Base-by-base conservation (phyloP, 2,329 filamentous ascomycete species). In the Aspergillus persii region DNA sequence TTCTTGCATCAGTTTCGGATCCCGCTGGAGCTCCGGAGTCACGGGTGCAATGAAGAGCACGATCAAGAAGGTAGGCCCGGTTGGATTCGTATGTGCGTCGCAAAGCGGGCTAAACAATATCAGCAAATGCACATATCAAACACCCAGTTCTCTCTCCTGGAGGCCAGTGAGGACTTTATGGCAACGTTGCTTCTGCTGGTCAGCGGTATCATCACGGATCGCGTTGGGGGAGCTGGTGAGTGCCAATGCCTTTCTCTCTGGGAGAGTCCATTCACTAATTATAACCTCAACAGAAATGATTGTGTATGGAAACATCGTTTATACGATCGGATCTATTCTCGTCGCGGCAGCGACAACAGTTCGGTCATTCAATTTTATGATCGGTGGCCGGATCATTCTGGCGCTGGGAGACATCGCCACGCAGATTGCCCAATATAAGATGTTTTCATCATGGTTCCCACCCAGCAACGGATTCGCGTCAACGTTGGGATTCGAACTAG, bases 391-490 rank as follows among this genome's bases (percentile, higher is more conserved):
- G 39, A 74, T 88, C 1, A 71, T 88, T 11, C 77, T 83, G 30
- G 80, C 84, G 0, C 71, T 88, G 0, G 85, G 85, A n/a, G 85
- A 87, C 61, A 85, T 87, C 23, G 83, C 85, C 0, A 88, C 86
- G 0, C 85, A 88, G 63, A 79, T 87, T 31, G 86, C 86, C 0
- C 84, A 87, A 67, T 88, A 87, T 69, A 86, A 87, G 61, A 81
- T 88, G 61, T 88, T 88, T 64, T 86, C 83, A 0, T 85, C 83
- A 0, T 88, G 85, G 85, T 88, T 88, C 61, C 78, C 85, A 0
- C 86, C 85, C 0, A 84, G 79, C 7, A 80, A 84, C 57, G 85
- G 85, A 1, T 88, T 88, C 66, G 86, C 85, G 0, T 85, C 84
- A 0, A 88, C 85, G 0, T 76, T 88, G 0, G 85, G 80, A 0